Base-by-base conservation (phyloP, 2,329 filamentous ascomycete genomes). In the Magnaporthales sp. region DNA sequence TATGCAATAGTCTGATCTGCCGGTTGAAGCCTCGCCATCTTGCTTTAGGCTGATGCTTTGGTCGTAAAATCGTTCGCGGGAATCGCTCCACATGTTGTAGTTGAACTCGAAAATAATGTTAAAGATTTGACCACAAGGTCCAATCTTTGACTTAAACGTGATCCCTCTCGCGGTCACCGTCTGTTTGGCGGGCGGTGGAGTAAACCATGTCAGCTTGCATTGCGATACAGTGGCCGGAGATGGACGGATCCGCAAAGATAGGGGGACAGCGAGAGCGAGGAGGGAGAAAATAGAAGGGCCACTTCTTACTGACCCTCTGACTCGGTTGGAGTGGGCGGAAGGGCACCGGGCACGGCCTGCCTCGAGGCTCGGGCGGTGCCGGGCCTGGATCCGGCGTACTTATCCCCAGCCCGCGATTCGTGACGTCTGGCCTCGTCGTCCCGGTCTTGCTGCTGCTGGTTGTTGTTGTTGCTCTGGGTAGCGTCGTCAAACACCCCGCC, bases 271-370 rank as follows among this genome's bases (percentile, higher is more conserved):
- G n/a, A 58, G n/a, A 4, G 54, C 54, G 24, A 24, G 54, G 22
- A 60, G 11, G 27, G 13, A 27, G 19, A 29, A 72, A 78, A 29
- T 27, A 7, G 8, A 60, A 19, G 26, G 15, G 26, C 27, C 56
- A 27, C 26, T 27, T 27, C 56, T 76, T 82, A 83, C 81, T 86
- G 82, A 86, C 84, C 84, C 85, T 87, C 85, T 79, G 84, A 86
- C 76, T 81, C 83, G 71, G 83, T 83, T 64, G 85, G 85, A 65
- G 84, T 87, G 66, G 84, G 84, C 73, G 84, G 85, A 81, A 87
- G 84, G 71, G 83, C 83, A 68, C 84, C 85, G 69, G 84, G 84
- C 67, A 82, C 81, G 29, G 77, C 79, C 79, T 82, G 77, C 76
- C 78, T 75, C 78, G 78, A 74, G 75, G 82, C 76, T 75, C 83